A percentile compares a stretch with the other conserved stretches of the same genome.
phyloP scores from a whole-genome alignment of 306 rosid genomes.

The Fragaria ananassa region DNA sequence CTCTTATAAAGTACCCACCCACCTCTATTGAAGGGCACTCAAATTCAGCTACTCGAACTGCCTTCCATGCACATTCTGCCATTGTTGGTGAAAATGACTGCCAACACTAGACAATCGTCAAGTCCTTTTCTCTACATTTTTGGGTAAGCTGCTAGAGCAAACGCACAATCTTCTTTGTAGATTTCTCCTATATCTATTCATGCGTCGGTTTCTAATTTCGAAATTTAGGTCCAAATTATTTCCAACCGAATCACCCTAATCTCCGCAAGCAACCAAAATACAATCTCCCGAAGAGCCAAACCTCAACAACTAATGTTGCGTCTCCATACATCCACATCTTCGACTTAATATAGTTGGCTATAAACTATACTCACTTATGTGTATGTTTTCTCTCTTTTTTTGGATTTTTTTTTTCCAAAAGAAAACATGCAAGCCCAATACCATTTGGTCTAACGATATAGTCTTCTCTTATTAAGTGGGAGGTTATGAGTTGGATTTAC shows the following conservation, averaged over 20 bases:
- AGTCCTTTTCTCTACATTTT: slow-evolving; percentile 1
- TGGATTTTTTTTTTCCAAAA: no score
- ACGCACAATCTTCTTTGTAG: background rate
- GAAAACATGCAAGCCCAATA: no score
- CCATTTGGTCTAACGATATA: no score
- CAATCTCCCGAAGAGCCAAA: background rate
- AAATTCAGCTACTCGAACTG: background rate
- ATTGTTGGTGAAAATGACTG: slow-evolving; percentile 1
- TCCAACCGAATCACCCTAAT: background rate
- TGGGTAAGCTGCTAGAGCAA: background rate
- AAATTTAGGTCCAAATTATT: background rate
- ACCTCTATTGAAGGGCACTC: background rate
- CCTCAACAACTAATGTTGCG: background rate
- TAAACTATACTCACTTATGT: no score
- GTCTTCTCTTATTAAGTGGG: no score
- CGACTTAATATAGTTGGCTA: background rate
- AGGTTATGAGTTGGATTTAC: no score
- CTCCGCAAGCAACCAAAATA: background rate
- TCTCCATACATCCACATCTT: background rate
- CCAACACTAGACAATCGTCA: background rate
- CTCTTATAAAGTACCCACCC: background rate
- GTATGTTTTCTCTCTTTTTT: background rate
- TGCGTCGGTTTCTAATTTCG: background rate
- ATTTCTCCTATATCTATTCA: background rate
- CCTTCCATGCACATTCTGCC: slow-evolving; percentile 1